Evolutionary conservation across 1,284 basidiomycete genomes (phyloP), one percentile per base, ranked within the genome.

Genomic region (Tilletia indica): DNA sequence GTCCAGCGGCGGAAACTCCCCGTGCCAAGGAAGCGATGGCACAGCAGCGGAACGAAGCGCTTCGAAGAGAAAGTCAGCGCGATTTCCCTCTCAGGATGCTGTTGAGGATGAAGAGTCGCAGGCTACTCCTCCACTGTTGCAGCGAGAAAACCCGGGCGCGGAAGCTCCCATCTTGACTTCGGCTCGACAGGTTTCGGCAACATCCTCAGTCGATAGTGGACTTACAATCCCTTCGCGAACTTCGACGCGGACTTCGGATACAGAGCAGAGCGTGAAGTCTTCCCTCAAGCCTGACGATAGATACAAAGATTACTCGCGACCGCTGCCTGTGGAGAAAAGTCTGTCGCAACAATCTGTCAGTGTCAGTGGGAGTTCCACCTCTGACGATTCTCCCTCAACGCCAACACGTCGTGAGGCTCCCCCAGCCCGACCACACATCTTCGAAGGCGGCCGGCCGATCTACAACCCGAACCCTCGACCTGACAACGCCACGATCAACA

Each of bases 381-480:
- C 51, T n/a, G 51, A 54, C 6, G 51, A n/a, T 25, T 19, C 16
- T 54, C 51, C 51, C 6, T 54, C 61, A 4, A 11, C 19, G 61
- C 61, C 61, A 16, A 8, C 38, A 1, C 61, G 61, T 8, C 61
- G 61, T n/a, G 61, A 64, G 6, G 61, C 61, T 8, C 61, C 61
- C 16, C 61, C 61, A 36, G 61, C 61, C 16, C 3, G 61, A n/a
- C 61, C 61, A 39, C 61, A 64, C 45, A 67, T 67, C 21, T 67
- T 67, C 66, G 66, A 67, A 31, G 66, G 45, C 25, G 66, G 47
- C 4, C 45, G 42, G 3, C 66, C 45, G 66, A 67, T 47, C n/a
- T 67, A 48, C 66, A 34, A 49, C 34, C 66, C 66, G 4, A 21
- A 47, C 25, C n/a, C 66, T n/a, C 21, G 66, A 45, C 42, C 39